These are phyloP conservation scores for Candida qinlingensis DNA, from an alignment of 805 yeast species.

Conservation along the genomic window DNA sequence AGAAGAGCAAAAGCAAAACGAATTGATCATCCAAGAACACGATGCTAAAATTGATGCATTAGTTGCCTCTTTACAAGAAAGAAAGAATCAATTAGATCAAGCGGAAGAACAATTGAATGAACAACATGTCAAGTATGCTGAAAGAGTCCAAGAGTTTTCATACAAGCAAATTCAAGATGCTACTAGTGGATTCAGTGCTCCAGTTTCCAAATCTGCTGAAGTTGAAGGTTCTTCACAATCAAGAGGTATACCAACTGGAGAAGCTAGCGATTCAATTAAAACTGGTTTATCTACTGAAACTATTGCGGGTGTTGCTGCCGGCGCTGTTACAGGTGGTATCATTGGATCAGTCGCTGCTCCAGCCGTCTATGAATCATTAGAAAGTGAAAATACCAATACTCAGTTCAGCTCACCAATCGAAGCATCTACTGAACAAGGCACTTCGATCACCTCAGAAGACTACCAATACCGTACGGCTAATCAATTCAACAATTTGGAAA, in stretches of 20 bases:
- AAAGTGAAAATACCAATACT: constrained; percentile 27
- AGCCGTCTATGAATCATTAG: constrained; percentile 24
- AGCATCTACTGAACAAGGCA: constrained; percentile 22
- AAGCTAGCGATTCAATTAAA: constrained; percentile 14
- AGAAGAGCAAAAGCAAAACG: constrained; percentile 31
- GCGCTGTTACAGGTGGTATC: constrained; percentile 25
- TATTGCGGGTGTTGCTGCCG: constrained; percentile 17
- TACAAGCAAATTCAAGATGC: constrained; percentile 34
- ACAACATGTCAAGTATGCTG: constrained; percentile 33
- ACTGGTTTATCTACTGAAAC: constrained; percentile 17
- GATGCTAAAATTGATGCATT: constrained; percentile 30
- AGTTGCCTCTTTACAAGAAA: constrained; percentile 30
- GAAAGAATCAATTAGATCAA: constrained; percentile 32
- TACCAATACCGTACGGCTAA: constrained; percentile 18
- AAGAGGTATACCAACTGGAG: background rate
- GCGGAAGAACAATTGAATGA: constrained; percentile 36
- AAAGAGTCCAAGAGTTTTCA: constrained; percentile 33
- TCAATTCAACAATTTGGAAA: constrained; percentile 26
- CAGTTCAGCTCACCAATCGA: constrained; percentile 21
- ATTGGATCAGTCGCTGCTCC: constrained; percentile 22
- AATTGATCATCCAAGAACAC: constrained; percentile 31
- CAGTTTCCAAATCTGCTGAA: background rate
- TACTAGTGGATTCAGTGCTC: constrained; percentile 13
- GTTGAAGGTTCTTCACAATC: constrained; percentile 13
- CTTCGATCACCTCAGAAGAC: constrained; percentile 24